These are phyloP conservation scores for Eucommia ulmoides DNA, from an alignment of 257 asterid genomes.

Conservation along the genomic window DNA sequence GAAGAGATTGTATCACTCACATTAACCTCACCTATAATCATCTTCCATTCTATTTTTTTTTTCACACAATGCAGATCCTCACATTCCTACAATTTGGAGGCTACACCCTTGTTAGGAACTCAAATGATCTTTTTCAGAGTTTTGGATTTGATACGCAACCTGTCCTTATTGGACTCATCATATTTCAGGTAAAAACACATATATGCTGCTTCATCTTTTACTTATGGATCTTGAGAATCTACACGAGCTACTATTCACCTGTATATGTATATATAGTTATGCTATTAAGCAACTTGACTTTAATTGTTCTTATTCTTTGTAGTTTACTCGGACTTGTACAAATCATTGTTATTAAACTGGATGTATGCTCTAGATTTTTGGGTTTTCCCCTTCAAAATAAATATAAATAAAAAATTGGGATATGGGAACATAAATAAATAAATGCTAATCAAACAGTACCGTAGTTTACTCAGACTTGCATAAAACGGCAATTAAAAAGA, in stretches of 20 bases:
- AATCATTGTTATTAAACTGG: no score
- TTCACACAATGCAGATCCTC: conserved; percentile 49
- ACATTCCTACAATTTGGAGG: conserved; percentile 94
- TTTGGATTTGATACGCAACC: conserved; percentile 98
- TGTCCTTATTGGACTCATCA: conserved; percentile 86
- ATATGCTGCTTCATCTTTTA: no score
- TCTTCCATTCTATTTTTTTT: no score
- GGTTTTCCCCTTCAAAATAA: background rate
- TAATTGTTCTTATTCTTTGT: background rate
- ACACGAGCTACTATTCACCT: background rate
- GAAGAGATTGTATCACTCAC: background rate
- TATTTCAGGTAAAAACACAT: conserved; percentile 63
- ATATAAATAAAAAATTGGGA: no score
- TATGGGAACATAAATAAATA: no score
- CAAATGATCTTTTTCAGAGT: conserved; percentile 86
- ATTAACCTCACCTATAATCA: background rate
- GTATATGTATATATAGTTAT: background rate
- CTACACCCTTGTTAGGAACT: conserved; percentile 87
- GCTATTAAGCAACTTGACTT: background rate
- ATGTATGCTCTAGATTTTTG: background rate
- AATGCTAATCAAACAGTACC: no score
- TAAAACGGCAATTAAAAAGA: no score
- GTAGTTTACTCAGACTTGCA: no score
- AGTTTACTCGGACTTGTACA: no score
- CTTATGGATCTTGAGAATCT: background rate